These are phyloP conservation scores for Cladosporium oxysporum DNA, from an alignment of 2,329 filamentous ascomycete species.

Conservation along the genomic window DNA sequence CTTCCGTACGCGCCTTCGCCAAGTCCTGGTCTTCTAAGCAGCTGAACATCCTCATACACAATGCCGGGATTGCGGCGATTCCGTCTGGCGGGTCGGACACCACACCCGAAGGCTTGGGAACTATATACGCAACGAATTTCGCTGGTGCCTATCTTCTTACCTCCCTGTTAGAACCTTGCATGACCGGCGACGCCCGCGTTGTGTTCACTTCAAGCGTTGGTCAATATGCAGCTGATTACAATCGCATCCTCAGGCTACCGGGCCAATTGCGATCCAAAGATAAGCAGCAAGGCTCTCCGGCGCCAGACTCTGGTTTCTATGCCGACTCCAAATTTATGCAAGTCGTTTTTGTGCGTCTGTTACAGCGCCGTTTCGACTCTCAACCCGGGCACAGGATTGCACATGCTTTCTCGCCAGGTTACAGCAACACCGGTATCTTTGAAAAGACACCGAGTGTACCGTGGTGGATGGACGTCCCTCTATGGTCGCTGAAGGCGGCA, in stretches of 20 bases:
- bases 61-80: constrained; percentile 37
- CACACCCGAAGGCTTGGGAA: constrained; percentile 26
- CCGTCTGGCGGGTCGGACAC: constrained; percentile 9
- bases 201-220: constrained; percentile 25
- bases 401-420: constrained; percentile 23
- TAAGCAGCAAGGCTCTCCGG: not conserved
- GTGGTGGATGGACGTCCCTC: constrained; percentile 17
- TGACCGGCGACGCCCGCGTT: constrained; percentile 22
- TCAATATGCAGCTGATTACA: constrained; percentile 20
- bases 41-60: constrained; percentile 41
- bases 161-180: constrained; percentile 24
- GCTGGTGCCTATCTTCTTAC: constrained; percentile 28
- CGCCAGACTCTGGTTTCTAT: constrained; percentile 15
- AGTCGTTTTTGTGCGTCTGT: constrained; percentile 20
- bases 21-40: constrained; percentile 32
- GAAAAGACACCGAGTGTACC: constrained; percentile 16
- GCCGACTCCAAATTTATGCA: constrained; percentile 24
- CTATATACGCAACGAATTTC: constrained; percentile 28
- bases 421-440: constrained; percentile 22
- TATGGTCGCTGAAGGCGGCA: constrained; percentile 19
- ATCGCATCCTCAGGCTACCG: not conserved
- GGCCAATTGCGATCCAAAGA: not conserved
- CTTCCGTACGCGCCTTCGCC: constrained; percentile 24
- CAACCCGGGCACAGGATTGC: constrained; percentile 9
- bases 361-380: constrained; percentile 22